Evolutionary conservation across 2,329 filamentous ascomycete genomes (phyloP).

Genomic region (Colletotrichum kahawae): DNA sequence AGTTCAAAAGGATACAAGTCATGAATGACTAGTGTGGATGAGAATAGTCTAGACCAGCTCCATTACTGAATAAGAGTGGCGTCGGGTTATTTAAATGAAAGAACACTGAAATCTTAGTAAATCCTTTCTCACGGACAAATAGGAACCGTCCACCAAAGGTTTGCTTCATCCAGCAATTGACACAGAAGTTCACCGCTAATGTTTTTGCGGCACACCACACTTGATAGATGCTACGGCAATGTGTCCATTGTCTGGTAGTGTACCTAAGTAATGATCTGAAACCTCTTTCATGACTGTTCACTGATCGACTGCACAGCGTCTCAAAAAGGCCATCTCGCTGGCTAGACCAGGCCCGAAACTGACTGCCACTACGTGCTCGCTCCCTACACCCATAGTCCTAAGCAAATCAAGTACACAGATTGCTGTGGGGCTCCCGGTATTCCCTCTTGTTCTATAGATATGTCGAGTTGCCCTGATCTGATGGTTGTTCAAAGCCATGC

Average conservation of each 20-base stretch:
- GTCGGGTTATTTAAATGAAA: too few relatives aligned
- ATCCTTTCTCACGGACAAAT: too few relatives aligned
- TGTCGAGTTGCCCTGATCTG: constrained; percentile 1
- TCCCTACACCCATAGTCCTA: neutral
- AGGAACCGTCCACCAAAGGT: too few relatives aligned
- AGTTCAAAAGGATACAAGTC: too few relatives aligned
- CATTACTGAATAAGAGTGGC: too few relatives aligned
- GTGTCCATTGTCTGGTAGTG: neutral
- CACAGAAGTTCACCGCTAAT: too few relatives aligned
- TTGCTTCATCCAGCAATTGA: too few relatives aligned
- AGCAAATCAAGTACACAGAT: constrained; percentile 3
- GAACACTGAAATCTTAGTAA: too few relatives aligned
- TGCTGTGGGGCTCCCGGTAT: constrained; percentile 2
- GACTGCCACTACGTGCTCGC: neutral
- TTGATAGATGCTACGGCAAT: too few relatives aligned
- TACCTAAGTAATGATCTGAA: neutral
- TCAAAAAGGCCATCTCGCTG: constrained; percentile 5
- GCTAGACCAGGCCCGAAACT: constrained; percentile 6
- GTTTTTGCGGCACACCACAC: too few relatives aligned
- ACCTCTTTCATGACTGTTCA: neutral
- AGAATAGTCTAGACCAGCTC: too few relatives aligned
- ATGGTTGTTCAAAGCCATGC: neutral
- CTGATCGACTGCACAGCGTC: neutral
- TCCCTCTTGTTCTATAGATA: neutral
- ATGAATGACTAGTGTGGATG: too few relatives aligned